Conservation (phyloP, 2,329 filamentous ascomycete genomes). For the Epichloe typhina region DNA sequence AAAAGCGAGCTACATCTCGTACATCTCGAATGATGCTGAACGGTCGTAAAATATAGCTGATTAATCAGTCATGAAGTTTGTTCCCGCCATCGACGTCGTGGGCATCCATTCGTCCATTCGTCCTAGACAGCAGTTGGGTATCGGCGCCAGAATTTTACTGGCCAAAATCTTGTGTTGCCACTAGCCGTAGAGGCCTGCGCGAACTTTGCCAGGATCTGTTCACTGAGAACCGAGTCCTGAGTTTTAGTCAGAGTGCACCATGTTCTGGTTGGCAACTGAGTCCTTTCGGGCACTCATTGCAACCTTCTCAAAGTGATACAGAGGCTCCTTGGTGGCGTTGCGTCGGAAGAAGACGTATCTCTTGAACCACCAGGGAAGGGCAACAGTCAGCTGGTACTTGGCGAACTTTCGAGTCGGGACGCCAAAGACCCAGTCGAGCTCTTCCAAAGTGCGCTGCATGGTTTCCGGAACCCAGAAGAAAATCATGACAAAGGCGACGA, state of each 20-base stretch:
- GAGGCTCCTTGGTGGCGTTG: slow-evolving; percentile 19
- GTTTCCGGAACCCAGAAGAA: slow-evolving; percentile 37
- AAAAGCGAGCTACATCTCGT: no score
- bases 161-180: background rate
- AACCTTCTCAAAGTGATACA: slow-evolving; percentile 23
- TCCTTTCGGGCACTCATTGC: slow-evolving; percentile 6
- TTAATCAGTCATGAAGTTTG: no score
- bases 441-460: slow-evolving; percentile 38
- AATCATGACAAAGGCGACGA: slow-evolving; percentile 40
- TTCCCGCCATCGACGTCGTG: background rate
- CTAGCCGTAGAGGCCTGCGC: background rate
- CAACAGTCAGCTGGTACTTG: slow-evolving; percentile 21
- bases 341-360: slow-evolving; percentile 20
- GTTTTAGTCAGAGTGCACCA: slow-evolving; percentile 2
- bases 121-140: background rate
- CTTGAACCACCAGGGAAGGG: slow-evolving; percentile 21
- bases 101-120: background rate
- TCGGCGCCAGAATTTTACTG: background rate
- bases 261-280: background rate
- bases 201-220: no score
- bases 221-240: no score
- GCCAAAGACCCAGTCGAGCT: slow-evolving; percentile 37
- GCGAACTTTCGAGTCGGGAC: slow-evolving; percentile 31
- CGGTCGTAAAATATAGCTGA: no score
- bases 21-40: no score